Evolutionary conservation across 176 grass and related monocot species (phyloP).

Genomic region (Paspalum notatum): DNA sequence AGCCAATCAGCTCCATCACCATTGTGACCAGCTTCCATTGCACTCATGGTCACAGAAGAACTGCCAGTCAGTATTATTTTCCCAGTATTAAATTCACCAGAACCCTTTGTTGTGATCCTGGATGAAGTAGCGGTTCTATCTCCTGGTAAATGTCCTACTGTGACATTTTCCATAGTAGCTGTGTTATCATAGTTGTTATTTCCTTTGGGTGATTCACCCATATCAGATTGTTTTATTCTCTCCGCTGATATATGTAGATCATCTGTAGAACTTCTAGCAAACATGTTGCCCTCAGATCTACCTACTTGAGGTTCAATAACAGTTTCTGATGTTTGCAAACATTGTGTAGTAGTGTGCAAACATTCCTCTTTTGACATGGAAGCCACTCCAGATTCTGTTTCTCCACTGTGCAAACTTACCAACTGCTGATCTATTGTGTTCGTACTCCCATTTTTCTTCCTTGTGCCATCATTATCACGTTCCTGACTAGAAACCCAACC

Average conservation of each 20-base stretch:
- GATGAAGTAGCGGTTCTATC: conserved; percentile 36
- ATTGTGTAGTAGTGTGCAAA: conserved; percentile 14
- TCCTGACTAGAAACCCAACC: conserved; percentile 85
- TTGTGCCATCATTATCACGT: conserved; percentile 53
- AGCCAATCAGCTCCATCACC: conserved; percentile 29
- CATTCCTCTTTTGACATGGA: conserved; percentile 41
- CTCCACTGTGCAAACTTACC: conserved; percentile 35
- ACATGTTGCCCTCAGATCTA: conserved; percentile 35
- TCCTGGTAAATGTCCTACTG: conserved; percentile 13
- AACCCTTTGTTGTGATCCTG: conserved; percentile 34
- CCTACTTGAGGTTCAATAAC: conserved; percentile 21
- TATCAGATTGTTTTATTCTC: conserved; percentile 33
- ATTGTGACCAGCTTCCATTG: conserved; percentile 28
- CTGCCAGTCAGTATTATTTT: conserved; percentile 33
- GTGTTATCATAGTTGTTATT: conserved; percentile 29
- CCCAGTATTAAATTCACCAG: conserved; percentile 18
- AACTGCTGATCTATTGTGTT: conserved; percentile 34
- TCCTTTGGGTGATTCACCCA: conserved; percentile 34
- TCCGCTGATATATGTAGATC: conserved; percentile 24
- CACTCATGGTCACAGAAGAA: conserved; percentile 37
- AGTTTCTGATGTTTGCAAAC: conserved; percentile 38
- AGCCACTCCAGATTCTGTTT: conserved; percentile 43
- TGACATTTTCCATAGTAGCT: conserved; percentile 31
- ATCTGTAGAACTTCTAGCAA: conserved; percentile 24
- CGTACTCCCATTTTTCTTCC: conserved; percentile 47